Conservation (phyloP, 768 basidiomycete species). For the Lactifluus subvellereus region DNA sequence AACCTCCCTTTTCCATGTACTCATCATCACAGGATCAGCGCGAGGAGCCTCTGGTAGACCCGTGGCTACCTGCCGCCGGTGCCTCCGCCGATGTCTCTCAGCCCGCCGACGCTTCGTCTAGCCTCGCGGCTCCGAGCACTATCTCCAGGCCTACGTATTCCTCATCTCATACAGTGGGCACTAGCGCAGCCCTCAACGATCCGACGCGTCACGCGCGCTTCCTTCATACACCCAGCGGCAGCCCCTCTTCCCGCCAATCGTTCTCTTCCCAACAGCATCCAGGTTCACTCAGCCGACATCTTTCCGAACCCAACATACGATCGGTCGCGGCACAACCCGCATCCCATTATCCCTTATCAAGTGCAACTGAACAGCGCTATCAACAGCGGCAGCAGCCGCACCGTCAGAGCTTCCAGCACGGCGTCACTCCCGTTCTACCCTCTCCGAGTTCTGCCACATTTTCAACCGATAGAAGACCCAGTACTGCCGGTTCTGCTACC, state of each 20-base stretch:
- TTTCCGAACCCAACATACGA: slow-evolving; percentile 20
- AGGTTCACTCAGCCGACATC: slow-evolving; percentile 5
- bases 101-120: neutral
- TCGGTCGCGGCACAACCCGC: slow-evolving; percentile 3
- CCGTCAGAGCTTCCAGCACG: slow-evolving; percentile 14
- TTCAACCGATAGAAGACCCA: slow-evolving; percentile 17
- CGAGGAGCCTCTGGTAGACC: slow-evolving; percentile 10
- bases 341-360: slow-evolving; percentile 4
- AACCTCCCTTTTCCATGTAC: slow-evolving; percentile 14
- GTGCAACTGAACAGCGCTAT: slow-evolving; percentile 4
- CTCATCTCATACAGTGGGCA: neutral
- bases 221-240: slow-evolving; percentile 8
- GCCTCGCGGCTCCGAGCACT: neutral
- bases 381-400: slow-evolving; percentile 1
- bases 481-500: slow-evolving; percentile 20
- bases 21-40: slow-evolving; percentile 22
- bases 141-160: slow-evolving; percentile 6
- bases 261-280: slow-evolving; percentile 6
- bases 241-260: slow-evolving; percentile 8
- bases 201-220: slow-evolving; percentile 18
- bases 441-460: slow-evolving; percentile 14
- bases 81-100: slow-evolving; percentile 14
- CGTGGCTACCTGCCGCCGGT: slow-evolving; percentile 10
- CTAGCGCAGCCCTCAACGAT: neutral
- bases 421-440: slow-evolving; percentile 1